phyloP scores from a whole-genome alignment of 257 asterid genomes.

The Solanum commersonii region DNA sequence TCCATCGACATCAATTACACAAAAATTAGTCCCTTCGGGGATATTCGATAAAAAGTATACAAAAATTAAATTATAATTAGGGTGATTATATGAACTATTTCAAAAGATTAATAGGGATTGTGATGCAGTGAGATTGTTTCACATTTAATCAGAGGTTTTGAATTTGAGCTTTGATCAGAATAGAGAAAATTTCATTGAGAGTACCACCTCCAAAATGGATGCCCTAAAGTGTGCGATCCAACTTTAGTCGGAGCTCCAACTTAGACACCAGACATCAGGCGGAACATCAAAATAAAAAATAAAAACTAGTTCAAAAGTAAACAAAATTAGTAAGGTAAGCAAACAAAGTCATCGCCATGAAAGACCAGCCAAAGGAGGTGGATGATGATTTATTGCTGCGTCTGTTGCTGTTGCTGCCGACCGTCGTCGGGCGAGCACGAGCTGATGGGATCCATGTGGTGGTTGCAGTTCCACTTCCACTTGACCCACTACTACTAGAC shows the following conservation, averaged over 20 bases:
- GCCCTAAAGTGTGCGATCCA: no score
- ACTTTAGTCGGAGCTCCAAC: no score
- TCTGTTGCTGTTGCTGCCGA: background rate
- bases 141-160: no score
- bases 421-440: background rate
- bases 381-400: background rate
- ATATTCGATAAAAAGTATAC: no score
- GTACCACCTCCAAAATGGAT: background rate
- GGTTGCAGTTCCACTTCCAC: background rate
- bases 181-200: background rate
- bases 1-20: background rate
- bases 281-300: background rate
- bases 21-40: no score
- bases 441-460: background rate
- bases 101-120: no score
- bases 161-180: no score
- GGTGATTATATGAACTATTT: background rate
- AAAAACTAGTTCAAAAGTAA: background rate
- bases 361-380: background rate
- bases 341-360: background rate
- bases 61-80: no score
- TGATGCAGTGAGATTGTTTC: background rate
- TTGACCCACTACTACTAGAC: background rate
- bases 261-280: no score
- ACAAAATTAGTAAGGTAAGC: background rate